Percentiles rank a stretch among this genome's conserved stretches.
Evolutionary conservation across 2,329 filamentous ascomycete genomes (phyloP).

Genomic region (Claviceps spartinae): DNA sequence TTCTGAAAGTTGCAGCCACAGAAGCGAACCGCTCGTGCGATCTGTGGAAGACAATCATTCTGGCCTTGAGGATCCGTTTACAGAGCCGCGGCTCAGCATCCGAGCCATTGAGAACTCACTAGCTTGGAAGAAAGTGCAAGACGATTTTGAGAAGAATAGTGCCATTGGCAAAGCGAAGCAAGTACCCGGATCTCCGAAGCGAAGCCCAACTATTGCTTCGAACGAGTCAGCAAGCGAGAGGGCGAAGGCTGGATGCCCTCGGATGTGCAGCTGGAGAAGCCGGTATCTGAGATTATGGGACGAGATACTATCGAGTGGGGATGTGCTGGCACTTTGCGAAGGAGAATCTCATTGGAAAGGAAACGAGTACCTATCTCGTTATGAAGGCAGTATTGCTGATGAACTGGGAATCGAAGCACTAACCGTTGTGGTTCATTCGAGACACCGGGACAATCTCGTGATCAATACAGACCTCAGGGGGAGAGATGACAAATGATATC

Average conservation of each 20-base stretch:
- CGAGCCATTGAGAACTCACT: slow-evolving; percentile 17
- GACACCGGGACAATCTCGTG: slow-evolving; percentile 35
- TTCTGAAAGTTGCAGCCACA: slow-evolving; percentile 1
- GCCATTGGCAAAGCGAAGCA: not conserved
- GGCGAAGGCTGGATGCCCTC: slow-evolving; percentile 9
- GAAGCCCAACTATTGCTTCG: not conserved
- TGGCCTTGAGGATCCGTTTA: slow-evolving; percentile 2
- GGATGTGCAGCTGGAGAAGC: slow-evolving; percentile 29
- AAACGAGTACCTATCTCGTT: not conserved
- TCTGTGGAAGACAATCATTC: not conserved
- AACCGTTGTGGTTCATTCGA: slow-evolving; percentile 37
- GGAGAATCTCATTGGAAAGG: slow-evolving; percentile 6
- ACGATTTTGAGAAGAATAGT: slow-evolving; percentile 6
- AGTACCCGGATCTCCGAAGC: not conserved
- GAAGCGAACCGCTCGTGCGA: not conserved
- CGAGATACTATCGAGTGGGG: slow-evolving; percentile 28
- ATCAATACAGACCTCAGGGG: slow-evolving; percentile 30
- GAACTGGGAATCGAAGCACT: slow-evolving; percentile 33
- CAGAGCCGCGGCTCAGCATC: slow-evolving; percentile 12
- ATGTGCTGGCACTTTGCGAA: slow-evolving; percentile 19
- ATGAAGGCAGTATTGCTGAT: slow-evolving; percentile 8
- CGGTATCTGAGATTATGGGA: slow-evolving; percentile 26
- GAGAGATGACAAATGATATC: not conserved
- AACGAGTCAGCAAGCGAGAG: not conserved
- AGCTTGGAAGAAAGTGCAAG: slow-evolving; percentile 12